Evolutionary conservation across 768 basidiomycete species (phyloP), one percentile per base, ranked within the genome.

Genomic region (Collybiopsis confluens): DNA sequence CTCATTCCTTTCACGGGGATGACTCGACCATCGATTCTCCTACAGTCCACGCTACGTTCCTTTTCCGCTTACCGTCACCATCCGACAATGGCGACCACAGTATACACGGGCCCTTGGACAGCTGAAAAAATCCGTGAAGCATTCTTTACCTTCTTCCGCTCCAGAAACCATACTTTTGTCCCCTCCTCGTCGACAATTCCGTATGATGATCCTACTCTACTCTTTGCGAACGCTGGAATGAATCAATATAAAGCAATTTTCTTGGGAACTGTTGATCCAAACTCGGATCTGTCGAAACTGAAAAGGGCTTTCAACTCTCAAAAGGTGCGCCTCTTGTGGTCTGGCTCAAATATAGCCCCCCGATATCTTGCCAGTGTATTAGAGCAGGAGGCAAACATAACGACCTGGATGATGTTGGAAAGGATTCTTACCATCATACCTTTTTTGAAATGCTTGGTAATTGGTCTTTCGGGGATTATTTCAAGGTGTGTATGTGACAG

Each of bases 371-470:
- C n/a, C 30, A 59, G 71, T 99, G 97, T 70, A 99, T 99, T 61
- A 81, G 97, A 54, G 97, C 97, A 2, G 97, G 97, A 30, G 97
- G 97, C 64, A 99, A 99, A 70, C 97, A 99, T 70, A 99, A 99
- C 61, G 97, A 99, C 71, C 79, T 99, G 54, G 97, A 99, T 66
- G 97, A 99, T 70, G 97, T 99, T 54, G 97, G 97, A 36, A 96
- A 94, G 70, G 97, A 98, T 67, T 95, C 93, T 2, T 98, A 98
- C 68, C 96, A 98, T 64, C 90, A 96, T 65, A 97, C 92, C 1
- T 95, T 96, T 73, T 99, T 99, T 64, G 97, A 99, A 73, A 99
- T 99, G 97, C 73, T 99, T 58, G 97, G 97, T 36, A 99, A 99
- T 69, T 99, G 97, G 97, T 98, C 95, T 3, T 99, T 98, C 61